Conservation (phyloP, 164 flowering plant species). For the Stephania cephalantha region DNA sequence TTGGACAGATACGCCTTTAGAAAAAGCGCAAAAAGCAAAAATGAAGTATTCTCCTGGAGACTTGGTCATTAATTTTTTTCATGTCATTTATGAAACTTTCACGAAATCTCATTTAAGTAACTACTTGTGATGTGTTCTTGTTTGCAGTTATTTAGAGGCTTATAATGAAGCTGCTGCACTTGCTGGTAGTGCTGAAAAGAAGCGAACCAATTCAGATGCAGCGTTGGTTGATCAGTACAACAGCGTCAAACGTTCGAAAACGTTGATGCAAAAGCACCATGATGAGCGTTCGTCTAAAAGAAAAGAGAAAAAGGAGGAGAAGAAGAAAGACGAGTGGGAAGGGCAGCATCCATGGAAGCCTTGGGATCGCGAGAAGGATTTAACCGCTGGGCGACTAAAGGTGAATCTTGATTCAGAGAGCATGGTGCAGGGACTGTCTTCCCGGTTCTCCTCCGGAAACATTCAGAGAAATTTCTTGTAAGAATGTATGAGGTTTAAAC, state of each 20-base stretch:
- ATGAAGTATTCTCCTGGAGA: slow-evolving; percentile 42
- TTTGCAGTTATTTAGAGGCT: slow-evolving; percentile 79
- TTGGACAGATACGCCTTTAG: slow-evolving; percentile 88
- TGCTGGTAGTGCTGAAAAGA: slow-evolving; percentile 52
- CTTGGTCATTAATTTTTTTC: background rate
- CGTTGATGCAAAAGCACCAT: slow-evolving; percentile 78
- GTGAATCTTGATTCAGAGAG: slow-evolving; percentile 57
- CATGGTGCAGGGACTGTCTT: slow-evolving; percentile 69
- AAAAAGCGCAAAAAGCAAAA: slow-evolving; percentile 80
- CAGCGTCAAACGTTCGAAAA: slow-evolving; percentile 61
- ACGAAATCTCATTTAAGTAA: background rate
- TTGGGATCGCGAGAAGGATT: slow-evolving; percentile 95
- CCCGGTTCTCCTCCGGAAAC: slow-evolving; percentile 69
- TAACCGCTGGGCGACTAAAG: slow-evolving; percentile 71
- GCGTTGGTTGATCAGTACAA: slow-evolving; percentile 81
- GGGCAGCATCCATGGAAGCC: slow-evolving; percentile 96
- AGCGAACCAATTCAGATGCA: slow-evolving; percentile 44
- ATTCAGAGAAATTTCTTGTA: slow-evolving; percentile 74
- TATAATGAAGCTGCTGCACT: slow-evolving; percentile 78
- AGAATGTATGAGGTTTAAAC: background rate
- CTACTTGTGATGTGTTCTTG: background rate
- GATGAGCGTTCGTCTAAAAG: slow-evolving; percentile 49
- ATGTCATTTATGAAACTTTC: background rate
- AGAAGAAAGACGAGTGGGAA: slow-evolving; percentile 71
- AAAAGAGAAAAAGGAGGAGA: slow-evolving; percentile 45